phyloP scores from a whole-genome alignment of 495 filamentous ascomycete genomes.

The Daldinia decipiens region DNA sequence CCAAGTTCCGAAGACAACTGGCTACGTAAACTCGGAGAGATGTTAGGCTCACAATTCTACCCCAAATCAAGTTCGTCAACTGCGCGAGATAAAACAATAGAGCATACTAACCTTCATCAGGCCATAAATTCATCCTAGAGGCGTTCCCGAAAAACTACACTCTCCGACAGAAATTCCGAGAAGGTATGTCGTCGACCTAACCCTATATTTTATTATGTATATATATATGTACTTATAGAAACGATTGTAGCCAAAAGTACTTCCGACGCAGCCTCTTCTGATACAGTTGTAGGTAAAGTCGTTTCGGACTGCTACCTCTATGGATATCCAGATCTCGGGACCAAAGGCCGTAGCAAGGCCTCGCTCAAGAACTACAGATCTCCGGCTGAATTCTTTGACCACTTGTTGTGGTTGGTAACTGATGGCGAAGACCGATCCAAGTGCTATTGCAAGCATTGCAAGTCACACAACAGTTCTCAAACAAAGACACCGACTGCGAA shows the following conservation, averaged over 20 bases:
- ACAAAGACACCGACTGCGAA: background rate
- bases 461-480: background rate
- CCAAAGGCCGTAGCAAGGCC: background rate
- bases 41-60: conserved; percentile 17
- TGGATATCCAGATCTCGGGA: conserved; percentile 51
- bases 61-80: conserved; percentile 25
- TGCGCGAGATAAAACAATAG: background rate
- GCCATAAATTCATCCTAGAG: background rate
- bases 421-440: conserved; percentile 45
- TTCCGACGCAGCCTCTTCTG: background rate
- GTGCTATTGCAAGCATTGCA: conserved; percentile 53
- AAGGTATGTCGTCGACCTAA: background rate
- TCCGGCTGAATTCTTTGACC: conserved; percentile 54
- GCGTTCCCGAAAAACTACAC: conserved; percentile 23
- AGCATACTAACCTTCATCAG: conserved; percentile 22
- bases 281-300: background rate
- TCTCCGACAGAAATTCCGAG: conserved; percentile 11
- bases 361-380: conserved; percentile 48
- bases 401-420: conserved; percentile 54
- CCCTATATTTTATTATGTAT: background rate
- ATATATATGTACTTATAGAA: background rate
- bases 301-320: conserved; percentile 54
- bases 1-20: background rate
- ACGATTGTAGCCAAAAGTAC: background rate
- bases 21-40: conserved; percentile 16